phyloP scores from a whole-genome alignment of 2,329 filamentous ascomycete species.

The Sclerotinia minor region DNA sequence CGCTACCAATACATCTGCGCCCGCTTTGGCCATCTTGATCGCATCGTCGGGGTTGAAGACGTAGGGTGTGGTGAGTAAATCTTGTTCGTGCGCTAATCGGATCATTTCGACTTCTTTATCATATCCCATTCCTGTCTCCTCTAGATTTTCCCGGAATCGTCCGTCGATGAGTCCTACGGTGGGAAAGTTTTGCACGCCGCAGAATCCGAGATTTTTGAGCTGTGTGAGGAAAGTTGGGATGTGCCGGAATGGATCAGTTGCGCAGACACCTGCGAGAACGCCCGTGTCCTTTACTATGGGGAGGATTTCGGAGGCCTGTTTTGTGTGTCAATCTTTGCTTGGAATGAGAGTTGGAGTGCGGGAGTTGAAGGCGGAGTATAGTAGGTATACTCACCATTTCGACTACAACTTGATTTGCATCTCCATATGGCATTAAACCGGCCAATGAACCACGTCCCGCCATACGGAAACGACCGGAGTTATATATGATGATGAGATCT shows the following conservation, averaged over 20 bases:
- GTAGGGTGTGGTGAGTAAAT: conserved; percentile 67
- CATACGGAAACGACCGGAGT: conserved; percentile 72
- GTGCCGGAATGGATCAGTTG: conserved; percentile 66
- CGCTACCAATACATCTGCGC: conserved; percentile 66
- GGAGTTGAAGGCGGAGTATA: no score
- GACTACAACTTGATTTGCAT: conserved; percentile 68
- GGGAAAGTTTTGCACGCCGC: conserved; percentile 72
- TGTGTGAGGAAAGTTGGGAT: conserved; percentile 61
- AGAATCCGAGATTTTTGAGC: conserved; percentile 63
- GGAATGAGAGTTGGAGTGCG: no score
- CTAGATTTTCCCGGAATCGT: conserved; percentile 64
- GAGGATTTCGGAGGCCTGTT: conserved; percentile 59
- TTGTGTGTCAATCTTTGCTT: background rate
- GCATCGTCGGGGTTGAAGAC: conserved; percentile 65
- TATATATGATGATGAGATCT: conserved; percentile 72
- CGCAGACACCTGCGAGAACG: conserved; percentile 70
- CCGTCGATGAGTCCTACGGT: conserved; percentile 72
- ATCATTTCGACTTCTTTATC: conserved; percentile 67
- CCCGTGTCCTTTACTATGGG: conserved; percentile 63
- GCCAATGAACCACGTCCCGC: conserved; percentile 68
- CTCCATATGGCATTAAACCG: conserved; percentile 69
- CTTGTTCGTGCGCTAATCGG: conserved; percentile 56
- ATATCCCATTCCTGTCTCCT: conserved; percentile 72
- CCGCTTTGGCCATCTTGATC: conserved; percentile 60
- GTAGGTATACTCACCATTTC: conserved; percentile 52